phyloP scores from a whole-genome alignment of 2,329 filamentous ascomycete species.

The Diaporthe sp. region DNA sequence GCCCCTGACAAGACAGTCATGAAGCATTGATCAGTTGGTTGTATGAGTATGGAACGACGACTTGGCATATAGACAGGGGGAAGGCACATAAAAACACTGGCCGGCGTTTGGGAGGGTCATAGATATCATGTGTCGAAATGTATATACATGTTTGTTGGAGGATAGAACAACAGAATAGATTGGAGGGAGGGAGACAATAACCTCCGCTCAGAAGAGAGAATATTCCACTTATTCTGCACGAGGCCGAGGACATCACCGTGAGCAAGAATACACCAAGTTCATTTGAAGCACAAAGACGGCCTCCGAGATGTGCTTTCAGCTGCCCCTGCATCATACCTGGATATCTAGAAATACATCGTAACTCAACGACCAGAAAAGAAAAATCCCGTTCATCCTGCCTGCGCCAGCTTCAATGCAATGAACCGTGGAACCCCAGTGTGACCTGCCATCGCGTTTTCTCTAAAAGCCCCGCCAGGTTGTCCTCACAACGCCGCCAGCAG shows the following conservation, averaged over 20 bases:
- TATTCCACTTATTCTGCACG: background rate
- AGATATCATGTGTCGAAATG: constrained; percentile 30
- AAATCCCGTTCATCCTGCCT: constrained; percentile 35
- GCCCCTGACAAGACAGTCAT: constrained; percentile 25
- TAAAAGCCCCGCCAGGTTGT: background rate
- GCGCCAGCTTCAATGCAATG: constrained; percentile 40
- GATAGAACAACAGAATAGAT: constrained; percentile 19
- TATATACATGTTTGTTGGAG: constrained; percentile 20
- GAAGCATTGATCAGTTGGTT: constrained; percentile 31
- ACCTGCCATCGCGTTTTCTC: constrained; percentile 9
- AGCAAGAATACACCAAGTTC: background rate
- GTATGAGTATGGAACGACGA: constrained; percentile 38
- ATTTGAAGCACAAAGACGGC: background rate
- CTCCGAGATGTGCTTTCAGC: constrained; percentile 14
- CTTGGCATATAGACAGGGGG: constrained; percentile 40
- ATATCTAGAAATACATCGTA: constrained; percentile 37
- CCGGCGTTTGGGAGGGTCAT: constrained; percentile 39
- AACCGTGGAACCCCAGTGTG: constrained; percentile 26
- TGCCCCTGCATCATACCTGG: constrained; percentile 30
- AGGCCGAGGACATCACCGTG: background rate
- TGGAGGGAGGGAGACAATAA: background rate
- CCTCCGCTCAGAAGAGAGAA: constrained; percentile 19
- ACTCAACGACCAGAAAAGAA: constrained; percentile 18
- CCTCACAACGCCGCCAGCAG: background rate
- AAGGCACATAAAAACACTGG: constrained; percentile 30